These are phyloP conservation scores for Trapa bicornis DNA, from an alignment of 345 rosid species.

Conservation along the genomic window DNA sequence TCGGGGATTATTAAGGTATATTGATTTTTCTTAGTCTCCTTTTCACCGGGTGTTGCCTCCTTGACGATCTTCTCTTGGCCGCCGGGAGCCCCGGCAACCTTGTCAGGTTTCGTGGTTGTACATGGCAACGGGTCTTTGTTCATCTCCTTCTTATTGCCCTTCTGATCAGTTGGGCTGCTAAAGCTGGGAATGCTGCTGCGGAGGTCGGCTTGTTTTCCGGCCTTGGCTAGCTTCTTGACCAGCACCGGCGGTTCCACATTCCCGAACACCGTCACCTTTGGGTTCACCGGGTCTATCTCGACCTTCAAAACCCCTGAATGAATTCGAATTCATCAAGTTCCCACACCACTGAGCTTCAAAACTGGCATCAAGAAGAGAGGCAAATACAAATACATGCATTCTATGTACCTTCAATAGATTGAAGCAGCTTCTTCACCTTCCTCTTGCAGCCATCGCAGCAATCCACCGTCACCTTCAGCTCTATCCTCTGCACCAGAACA, in stretches of 20 bases:
- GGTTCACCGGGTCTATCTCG: slow-evolving; percentile 34
- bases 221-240: slow-evolving; percentile 28
- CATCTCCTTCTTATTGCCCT: not conserved
- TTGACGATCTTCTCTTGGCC: slow-evolving; percentile 9
- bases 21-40: slow-evolving; percentile 1
- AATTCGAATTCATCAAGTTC: not conserved
- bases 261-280: slow-evolving; percentile 35
- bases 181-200: slow-evolving; percentile 13
- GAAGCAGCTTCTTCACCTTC: slow-evolving; percentile 44
- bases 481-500: slow-evolving; percentile 31
- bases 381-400: not conserved
- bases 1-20: slow-evolving; percentile 3
- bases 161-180: not conserved
- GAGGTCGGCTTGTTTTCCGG: slow-evolving; percentile 47
- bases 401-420: slow-evolving; percentile 28
- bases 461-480: slow-evolving; percentile 38
- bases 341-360: not conserved
- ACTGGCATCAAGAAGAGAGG: not conserved
- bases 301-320: slow-evolving; percentile 36
- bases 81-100: not conserved
- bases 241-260: slow-evolving; percentile 29
- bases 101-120: not conserved
- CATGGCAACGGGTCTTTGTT: not conserved
- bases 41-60: not conserved
- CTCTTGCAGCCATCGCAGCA: slow-evolving; percentile 65